Evolutionary conservation across 1,284 basidiomycete genomes (phyloP), one percentile per base, ranked within the genome.

Genomic region (Spongispora temasekensis): DNA sequence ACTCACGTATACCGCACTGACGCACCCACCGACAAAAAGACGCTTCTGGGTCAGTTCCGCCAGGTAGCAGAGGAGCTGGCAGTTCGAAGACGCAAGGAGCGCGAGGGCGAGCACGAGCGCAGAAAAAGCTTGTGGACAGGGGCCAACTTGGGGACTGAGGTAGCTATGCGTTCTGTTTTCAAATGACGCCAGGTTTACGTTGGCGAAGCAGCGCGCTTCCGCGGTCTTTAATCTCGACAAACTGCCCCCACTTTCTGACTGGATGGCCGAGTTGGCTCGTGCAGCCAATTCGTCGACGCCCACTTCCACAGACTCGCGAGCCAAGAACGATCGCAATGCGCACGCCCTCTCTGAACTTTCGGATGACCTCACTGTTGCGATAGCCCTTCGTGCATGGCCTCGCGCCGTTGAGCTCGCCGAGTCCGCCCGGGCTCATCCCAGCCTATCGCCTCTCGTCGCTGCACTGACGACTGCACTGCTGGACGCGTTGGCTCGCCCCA

Each of bases 1-100:
- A 93, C 91, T 2, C 90, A 94, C 71, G 95, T 99, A 10, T 98
- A 95, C 74, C 86, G 95, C 35, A 93, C 94, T 1, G 91, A 96
- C 62, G 83, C 84, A 7, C 69, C 86, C 0, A 81, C 88, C 34
- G 95, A 98, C 68, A 99, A 99, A 81, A 94, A 93, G 72, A 81
- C 83, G 6, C 79, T 99, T 1, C 80, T 99, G 19, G 77, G 86
- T 1, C 91, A 95, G 57, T 95, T 98, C 77, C 87, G 95, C 32
- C 90, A 93, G 67, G 92, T 97, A 3, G 93, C 94, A 1, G 95
- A 98, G 71, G 97, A 98, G 70, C 80, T 97, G 1, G 84, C 91
- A 15, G 87, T 90, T 53, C 94, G 93, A 76, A 90, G 88, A 67
- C 86, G 95, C 58, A 97, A 95, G 74, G 94, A 97, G 69, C 90